Evolutionary conservation across 768 basidiomycete species (phyloP).

Genomic region (Pleurotus eryngii): DNA sequence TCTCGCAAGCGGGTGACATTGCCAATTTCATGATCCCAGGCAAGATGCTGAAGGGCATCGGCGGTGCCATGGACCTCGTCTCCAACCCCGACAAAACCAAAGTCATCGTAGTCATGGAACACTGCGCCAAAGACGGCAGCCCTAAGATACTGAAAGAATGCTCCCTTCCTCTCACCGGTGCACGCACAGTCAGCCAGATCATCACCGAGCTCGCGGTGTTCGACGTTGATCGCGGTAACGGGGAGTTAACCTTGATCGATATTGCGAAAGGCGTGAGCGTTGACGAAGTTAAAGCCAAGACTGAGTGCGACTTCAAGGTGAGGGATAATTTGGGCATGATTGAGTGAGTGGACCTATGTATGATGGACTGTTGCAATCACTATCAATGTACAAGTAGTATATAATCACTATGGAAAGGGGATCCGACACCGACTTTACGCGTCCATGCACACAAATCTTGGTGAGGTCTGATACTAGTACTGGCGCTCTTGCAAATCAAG

Average conservation of each 20-base stretch:
- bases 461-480: too few relatives aligned
- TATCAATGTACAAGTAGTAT: too few relatives aligned
- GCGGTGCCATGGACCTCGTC: conserved; percentile 95
- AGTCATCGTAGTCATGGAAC: conserved; percentile 88
- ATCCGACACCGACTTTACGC: too few relatives aligned
- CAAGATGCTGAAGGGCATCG: conserved; percentile 90
- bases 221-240: conserved; percentile 74
- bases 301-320: conserved; percentile 77
- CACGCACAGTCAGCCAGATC: conserved; percentile 83
- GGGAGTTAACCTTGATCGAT: conserved; percentile 74
- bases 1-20: conserved; percentile 88
- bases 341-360: too few relatives aligned
- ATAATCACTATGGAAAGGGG: too few relatives aligned
- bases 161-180: conserved; percentile 83
- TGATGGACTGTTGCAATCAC: too few relatives aligned
- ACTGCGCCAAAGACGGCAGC: conserved; percentile 84
- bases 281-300: conserved; percentile 84
- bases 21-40: conserved; percentile 99
- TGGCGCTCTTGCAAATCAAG: too few relatives aligned
- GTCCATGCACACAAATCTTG: too few relatives aligned
- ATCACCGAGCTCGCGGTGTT: conserved; percentile 94
- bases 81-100: conserved; percentile 96
- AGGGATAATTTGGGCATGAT: conserved; percentile 42
- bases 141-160: conserved; percentile 86
- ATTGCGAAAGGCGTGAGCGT: conserved; percentile 80